Evolutionary conservation across 768 basidiomycete genomes (phyloP).

Genomic region (Fibroporia radiculosa): DNA sequence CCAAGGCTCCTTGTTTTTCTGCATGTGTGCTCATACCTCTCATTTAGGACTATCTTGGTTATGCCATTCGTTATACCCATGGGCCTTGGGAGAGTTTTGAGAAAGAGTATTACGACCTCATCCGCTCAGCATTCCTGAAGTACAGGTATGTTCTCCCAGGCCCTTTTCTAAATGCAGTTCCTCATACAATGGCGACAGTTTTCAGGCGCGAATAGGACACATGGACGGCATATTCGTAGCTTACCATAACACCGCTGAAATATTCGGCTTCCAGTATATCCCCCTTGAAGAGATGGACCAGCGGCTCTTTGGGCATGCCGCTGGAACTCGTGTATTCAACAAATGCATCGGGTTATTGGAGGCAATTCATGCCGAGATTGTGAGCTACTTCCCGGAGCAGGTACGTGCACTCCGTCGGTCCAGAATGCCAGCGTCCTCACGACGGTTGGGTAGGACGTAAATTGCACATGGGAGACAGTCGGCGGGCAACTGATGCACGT

Average conservation of each 20-base stretch:
- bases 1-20: not conserved
- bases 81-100: constrained; percentile 80
- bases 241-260: constrained; percentile 77
- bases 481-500: constrained; percentile 39
- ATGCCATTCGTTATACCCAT: constrained; percentile 55
- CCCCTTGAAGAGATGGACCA: constrained; percentile 84
- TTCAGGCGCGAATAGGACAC: constrained; percentile 92
- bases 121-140: constrained; percentile 91
- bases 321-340: constrained; percentile 70
- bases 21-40: not conserved
- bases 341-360: constrained; percentile 71
- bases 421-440: not conserved
- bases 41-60: constrained; percentile 67
- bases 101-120: constrained; percentile 89
- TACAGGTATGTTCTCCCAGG: constrained; percentile 51
- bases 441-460: constrained; percentile 37
- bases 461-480: constrained; percentile 56
- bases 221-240: constrained; percentile 94
- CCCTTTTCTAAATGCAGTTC: not conserved
- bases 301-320: constrained; percentile 57
- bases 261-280: constrained; percentile 94
- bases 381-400: constrained; percentile 53
- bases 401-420: constrained; percentile 31
- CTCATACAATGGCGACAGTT: constrained; percentile 35
- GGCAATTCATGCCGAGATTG: constrained; percentile 48